Base-by-base conservation (phyloP, 345 rosid species). In the Populus nigra region DNA sequence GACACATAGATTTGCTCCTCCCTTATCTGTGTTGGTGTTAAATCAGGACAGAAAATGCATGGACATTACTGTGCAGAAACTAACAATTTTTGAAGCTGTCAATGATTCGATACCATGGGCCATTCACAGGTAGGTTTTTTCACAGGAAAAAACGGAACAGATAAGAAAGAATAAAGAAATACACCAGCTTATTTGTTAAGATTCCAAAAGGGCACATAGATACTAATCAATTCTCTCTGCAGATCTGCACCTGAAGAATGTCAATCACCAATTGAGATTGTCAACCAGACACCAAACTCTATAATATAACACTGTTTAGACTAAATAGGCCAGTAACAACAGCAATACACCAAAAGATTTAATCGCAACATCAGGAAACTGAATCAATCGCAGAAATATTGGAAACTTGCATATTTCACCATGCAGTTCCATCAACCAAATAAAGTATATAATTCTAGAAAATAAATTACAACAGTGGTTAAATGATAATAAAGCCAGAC, bases 401-500 rank as follows among this genome's bases (percentile, higher is more conserved):
- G 63, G 29, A 59, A 57, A 23, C 63, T 59, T 3, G 63, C 29
- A 10, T 11, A 47, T 53, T 53, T 35, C 65, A 73, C 65, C 22
- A 41, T 61, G 50, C 67, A 66, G 47, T 47, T 65, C 33, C 72
- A 65, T 27, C 20, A 18, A 57, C 25, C 33, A 43, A 16, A 31
- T 63, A 23, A 9, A 63, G 15, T 16, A 63, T 16, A 65, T 5
- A 65, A 65, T 31, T 65, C 69, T 65, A 72, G 16, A 10, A 53
- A 57, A 53, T 23, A 71, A 25, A 62, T 1, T 11, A 62, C 55
- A 72, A 74, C 59, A 17, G 23, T 18, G 71, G 41, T 29, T 75
- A 39, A 74, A 55, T 3, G 36, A 73, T 62, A 65, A 65, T 68
- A 77, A 77, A 66, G 61, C 47, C 80, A 31, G 18, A 92, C 99